phyloP scores from a whole-genome alignment of 2,329 filamentous ascomycete genomes.

The Beauveria asiatica region DNA sequence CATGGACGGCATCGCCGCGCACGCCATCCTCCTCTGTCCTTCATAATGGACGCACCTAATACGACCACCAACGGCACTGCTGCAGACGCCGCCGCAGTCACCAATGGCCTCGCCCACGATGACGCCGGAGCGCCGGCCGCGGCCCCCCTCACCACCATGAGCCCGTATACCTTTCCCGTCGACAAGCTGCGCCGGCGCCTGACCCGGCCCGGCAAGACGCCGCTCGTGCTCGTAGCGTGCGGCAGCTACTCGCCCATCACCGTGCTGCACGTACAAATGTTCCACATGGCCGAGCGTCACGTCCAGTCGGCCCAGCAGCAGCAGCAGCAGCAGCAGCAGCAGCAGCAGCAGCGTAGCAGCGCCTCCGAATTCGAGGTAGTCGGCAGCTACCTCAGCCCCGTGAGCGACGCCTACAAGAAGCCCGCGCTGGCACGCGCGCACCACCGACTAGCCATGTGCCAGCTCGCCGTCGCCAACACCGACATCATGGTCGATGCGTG shows the following conservation, averaged over 20 bases:
- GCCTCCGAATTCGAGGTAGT: slow-evolving; percentile 62
- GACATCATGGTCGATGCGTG: slow-evolving; percentile 79
- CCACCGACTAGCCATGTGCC: slow-evolving; percentile 58
- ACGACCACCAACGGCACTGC: neutral
- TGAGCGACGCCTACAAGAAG: slow-evolving; percentile 27
- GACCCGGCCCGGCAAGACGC: slow-evolving; percentile 45
- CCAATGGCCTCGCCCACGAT: neutral
- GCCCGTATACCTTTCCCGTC: slow-evolving; percentile 47
- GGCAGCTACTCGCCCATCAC: slow-evolving; percentile 66
- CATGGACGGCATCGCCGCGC: slow-evolving; percentile 9
- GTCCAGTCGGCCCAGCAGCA: neutral
- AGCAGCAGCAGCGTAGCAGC: neutral
- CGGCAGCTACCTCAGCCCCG: slow-evolving; percentile 54
- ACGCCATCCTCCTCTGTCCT: neutral
- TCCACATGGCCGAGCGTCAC: slow-evolving; percentile 72
- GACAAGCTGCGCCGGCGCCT: slow-evolving; percentile 50
- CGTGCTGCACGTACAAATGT: slow-evolving; percentile 71
- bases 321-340: neutral
- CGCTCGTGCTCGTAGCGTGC: slow-evolving; percentile 59
- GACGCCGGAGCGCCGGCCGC: neutral
- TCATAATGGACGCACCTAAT: neutral
- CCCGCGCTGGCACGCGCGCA: slow-evolving; percentile 33
- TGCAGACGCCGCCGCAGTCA: neutral
- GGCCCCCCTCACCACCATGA: neutral
- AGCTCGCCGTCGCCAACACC: slow-evolving; percentile 61